phyloP scores from a whole-genome alignment of 2,329 filamentous ascomycete genomes.

The Exophiala sideris region DNA sequence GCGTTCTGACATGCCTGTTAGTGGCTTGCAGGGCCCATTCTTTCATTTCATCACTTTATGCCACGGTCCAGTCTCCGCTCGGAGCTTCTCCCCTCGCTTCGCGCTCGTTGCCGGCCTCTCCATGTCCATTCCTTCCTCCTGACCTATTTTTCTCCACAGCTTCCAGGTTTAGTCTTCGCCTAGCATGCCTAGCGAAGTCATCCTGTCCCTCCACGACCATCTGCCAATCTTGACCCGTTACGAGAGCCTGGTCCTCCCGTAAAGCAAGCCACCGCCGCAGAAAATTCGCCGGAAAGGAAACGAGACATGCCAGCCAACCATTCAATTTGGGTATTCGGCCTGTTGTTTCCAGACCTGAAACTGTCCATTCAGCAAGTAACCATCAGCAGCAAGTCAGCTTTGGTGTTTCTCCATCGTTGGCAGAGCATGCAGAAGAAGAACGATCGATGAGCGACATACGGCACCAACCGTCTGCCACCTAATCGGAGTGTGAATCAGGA shows the following conservation, averaged over 20 bases:
- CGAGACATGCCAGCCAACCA: constrained; percentile 12
- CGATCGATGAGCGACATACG: not conserved
- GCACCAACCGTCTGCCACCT: too few relatives aligned
- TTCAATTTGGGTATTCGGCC: not conserved
- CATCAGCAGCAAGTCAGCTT: too few relatives aligned
- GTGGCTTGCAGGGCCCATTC: constrained; percentile 4
- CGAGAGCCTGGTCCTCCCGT: constrained; percentile 4
- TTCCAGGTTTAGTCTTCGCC: constrained; percentile 1
- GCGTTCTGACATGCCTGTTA: constrained; percentile 2
- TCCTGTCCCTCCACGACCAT: constrained; percentile 6
- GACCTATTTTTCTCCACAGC: constrained; percentile 6
- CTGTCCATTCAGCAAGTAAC: not conserved
- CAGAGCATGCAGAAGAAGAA: not conserved
- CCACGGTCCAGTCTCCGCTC: not conserved
- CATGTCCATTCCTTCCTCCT: constrained; percentile 10
- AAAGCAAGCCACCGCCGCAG: constrained; percentile 10
- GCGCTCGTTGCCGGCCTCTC: constrained; percentile 9
- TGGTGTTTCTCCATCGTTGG: not conserved
- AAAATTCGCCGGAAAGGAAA: not conserved
- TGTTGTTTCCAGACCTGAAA: not conserved
- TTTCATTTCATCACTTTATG: not conserved
- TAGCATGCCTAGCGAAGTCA: constrained; percentile 5
- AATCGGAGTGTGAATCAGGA: not conserved
- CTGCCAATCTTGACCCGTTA: constrained; percentile 11
- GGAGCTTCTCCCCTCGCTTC: constrained; percentile 15